Evolutionary conservation across 139 green algal genomes (phyloP), one percentile per base, ranked within the genome.

Genomic region (Spirogloea muscicola): DNA sequence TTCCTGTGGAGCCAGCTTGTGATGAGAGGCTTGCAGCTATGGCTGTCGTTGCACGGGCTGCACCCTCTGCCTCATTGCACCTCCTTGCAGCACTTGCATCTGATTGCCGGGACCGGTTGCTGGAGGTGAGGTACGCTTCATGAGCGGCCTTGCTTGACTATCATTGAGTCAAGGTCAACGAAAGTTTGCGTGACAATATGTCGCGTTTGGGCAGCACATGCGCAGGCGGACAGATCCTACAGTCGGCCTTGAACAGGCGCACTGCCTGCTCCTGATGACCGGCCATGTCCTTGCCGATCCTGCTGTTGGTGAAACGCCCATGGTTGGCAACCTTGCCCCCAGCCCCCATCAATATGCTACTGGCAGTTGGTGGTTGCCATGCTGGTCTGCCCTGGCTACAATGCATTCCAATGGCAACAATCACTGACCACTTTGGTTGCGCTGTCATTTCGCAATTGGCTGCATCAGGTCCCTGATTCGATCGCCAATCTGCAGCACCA

Each of bases 271-370:
- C 37, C 71, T 82, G 29, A 82, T 90, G 79, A 72, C 81, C 0
- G 87, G 64, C 10, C 84, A 90, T 68, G 80, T 89, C 40, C 61
- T 97, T 36, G 92, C 92, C 13, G 92, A 97, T 60, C 71, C 63
- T 5, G 88, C 84, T 0, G 84, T 90, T 1, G 89, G 91, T 0
- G 92, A 97, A 81, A 90, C 80, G 3, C 91, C 92, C 0, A 49
- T 93, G 74, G 72, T 90, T 31, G 16, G 59, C 59, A 34, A 49
- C 55, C 55, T 38, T 10, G 10, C 55, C 10, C n/a, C n/a, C n/a
- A n/a, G n/a, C n/a, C n/a, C n/a, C n/a, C n/a, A n/a, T n/a, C n/a
- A n/a, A n/a, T n/a, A n/a, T n/a, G n/a, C n/a, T n/a, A n/a, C n/a
- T n/a, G n/a, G n/a, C n/a, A n/a, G n/a, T n/a, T n/a, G n/a, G n/a